Conservation (phyloP, 2,329 filamentous ascomycete species). For the Cladophialophora bantiana region DNA sequence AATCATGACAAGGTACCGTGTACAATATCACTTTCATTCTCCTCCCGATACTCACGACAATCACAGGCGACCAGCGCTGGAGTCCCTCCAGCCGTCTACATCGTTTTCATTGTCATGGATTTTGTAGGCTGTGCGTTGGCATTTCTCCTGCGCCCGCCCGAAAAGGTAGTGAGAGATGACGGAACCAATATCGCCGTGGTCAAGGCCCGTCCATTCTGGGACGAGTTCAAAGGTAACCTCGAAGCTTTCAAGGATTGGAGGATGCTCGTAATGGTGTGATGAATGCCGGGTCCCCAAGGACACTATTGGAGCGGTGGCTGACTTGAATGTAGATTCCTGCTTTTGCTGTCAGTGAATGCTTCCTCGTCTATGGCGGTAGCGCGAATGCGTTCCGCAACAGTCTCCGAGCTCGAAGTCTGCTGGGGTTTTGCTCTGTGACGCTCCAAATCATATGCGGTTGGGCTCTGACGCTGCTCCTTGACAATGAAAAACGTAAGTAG, state of each 20-base stretch:
- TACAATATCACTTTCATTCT: neutral
- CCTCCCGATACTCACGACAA: neutral
- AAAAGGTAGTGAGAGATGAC: slow-evolving; percentile 23
- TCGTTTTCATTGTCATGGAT: slow-evolving; percentile 22
- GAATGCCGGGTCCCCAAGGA: neutral
- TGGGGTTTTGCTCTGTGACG: slow-evolving; percentile 45
- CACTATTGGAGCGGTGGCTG: neutral
- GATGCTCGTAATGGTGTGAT: slow-evolving; percentile 40
- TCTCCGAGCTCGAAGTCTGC: slow-evolving; percentile 41
- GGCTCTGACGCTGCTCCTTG: slow-evolving; percentile 33
- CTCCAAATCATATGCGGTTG: slow-evolving; percentile 44
- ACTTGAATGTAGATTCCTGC: slow-evolving; percentile 32
- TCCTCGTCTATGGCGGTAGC: slow-evolving; percentile 46
- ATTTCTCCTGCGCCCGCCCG: slow-evolving; percentile 17
- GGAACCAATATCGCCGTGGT: slow-evolving; percentile 42
- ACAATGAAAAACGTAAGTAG: slow-evolving; percentile 22
- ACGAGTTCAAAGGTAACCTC: slow-evolving; percentile 44
- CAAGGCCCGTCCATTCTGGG: slow-evolving; percentile 40
- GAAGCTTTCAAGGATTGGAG: slow-evolving; percentile 42
- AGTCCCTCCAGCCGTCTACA: slow-evolving; percentile 23
- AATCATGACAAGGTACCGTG: slow-evolving; percentile 20
- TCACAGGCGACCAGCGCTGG: slow-evolving; percentile 15
- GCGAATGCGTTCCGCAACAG: slow-evolving; percentile 46
- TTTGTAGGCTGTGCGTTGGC: slow-evolving; percentile 15
- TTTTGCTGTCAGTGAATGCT: slow-evolving; percentile 43